Conservation (phyloP, 2,329 filamentous ascomycete species). For the Trichoderma semiorbis region DNA sequence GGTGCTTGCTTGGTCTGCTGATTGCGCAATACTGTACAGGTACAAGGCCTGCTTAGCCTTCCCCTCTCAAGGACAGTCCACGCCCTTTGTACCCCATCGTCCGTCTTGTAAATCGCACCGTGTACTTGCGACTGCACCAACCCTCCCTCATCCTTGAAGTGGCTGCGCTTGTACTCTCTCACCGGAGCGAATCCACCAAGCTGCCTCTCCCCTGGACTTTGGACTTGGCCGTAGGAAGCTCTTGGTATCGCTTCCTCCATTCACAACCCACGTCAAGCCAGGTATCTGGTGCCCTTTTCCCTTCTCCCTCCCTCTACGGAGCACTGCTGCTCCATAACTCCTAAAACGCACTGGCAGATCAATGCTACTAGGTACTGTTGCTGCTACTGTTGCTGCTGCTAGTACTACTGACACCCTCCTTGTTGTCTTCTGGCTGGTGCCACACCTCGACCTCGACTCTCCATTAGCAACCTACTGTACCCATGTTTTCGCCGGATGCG, state of each 20-base stretch:
- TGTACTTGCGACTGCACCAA: conserved; percentile 30
- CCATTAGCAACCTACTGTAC: neutral
- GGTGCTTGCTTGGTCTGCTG: neutral
- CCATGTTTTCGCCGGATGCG: conserved; percentile 14
- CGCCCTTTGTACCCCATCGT: conserved; percentile 30
- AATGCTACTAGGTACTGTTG: neutral
- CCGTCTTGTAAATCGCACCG: conserved; percentile 29
- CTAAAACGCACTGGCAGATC: neutral
- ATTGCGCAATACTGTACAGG: conserved; percentile 38
- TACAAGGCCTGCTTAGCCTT: conserved; percentile 32
- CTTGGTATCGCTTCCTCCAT: conserved; percentile 9
- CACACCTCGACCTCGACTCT: conserved; percentile 4
- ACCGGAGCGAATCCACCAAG: conserved; percentile 3
- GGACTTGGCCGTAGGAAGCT: conserved; percentile 1
- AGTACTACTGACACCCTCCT: conserved; percentile 14
- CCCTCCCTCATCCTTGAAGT: conserved; percentile 4
- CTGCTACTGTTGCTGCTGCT: neutral
- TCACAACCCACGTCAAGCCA: conserved; percentile 4
- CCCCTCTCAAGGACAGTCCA: conserved; percentile 37
- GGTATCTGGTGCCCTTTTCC: neutral
- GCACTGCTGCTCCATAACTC: neutral
- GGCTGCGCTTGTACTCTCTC: conserved; percentile 10
- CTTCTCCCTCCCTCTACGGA: neutral
- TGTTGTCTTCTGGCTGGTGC: neutral
- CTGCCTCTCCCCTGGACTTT: conserved; percentile 6